Percentiles rank a stretch among this genome's conserved stretches.
These are phyloP conservation scores for Pseudomassariella vexata DNA, from an alignment of 2,329 filamentous ascomycete species.

Conservation along the genomic window DNA sequence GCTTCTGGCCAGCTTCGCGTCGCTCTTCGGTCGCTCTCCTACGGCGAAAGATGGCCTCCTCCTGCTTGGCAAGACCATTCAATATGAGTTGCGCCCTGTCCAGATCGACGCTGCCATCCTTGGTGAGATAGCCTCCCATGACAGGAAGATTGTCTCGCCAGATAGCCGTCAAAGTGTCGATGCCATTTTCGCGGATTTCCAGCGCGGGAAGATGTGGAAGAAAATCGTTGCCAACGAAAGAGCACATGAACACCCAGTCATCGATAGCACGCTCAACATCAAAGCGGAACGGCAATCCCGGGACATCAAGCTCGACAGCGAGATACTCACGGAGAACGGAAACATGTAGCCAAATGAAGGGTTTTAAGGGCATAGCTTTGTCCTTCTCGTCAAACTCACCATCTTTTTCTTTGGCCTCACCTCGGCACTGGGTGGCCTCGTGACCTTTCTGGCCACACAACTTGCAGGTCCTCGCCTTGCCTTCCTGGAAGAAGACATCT, in stretches of 20 bases:
- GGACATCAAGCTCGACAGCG: slow-evolving; percentile 79
- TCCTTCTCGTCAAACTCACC: slow-evolving; percentile 81
- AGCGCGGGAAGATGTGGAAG: slow-evolving; percentile 94
- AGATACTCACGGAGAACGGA: slow-evolving; percentile 88
- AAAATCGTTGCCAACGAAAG: slow-evolving; percentile 98
- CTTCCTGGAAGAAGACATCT: slow-evolving; percentile 91
- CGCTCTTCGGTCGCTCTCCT: slow-evolving; percentile 82
- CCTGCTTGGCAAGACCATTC: slow-evolving; percentile 81
- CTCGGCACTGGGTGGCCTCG: slow-evolving; percentile 78
- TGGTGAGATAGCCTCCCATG: slow-evolving; percentile 95
- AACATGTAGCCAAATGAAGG: slow-evolving; percentile 98
- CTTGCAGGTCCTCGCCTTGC: slow-evolving; percentile 74
- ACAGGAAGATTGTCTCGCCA: slow-evolving; percentile 88
- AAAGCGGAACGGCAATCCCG: slow-evolving; percentile 78
- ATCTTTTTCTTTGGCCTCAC: slow-evolving; percentile 69
- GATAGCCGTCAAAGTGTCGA: slow-evolving; percentile 92
- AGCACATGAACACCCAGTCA: slow-evolving; percentile 99
- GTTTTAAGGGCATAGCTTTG: slow-evolving; percentile 66
- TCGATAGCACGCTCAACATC: slow-evolving; percentile 92
- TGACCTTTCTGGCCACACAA: slow-evolving; percentile 92
- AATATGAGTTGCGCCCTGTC: slow-evolving; percentile 83
- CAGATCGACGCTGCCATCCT: slow-evolving; percentile 88
- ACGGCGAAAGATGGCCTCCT: slow-evolving; percentile 87
- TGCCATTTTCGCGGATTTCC: slow-evolving; percentile 94
- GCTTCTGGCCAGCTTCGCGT: slow-evolving; percentile 71